These are phyloP conservation scores for Ramaria sp. DNA, from an alignment of 768 basidiomycete genomes.

Conservation along the genomic window DNA sequence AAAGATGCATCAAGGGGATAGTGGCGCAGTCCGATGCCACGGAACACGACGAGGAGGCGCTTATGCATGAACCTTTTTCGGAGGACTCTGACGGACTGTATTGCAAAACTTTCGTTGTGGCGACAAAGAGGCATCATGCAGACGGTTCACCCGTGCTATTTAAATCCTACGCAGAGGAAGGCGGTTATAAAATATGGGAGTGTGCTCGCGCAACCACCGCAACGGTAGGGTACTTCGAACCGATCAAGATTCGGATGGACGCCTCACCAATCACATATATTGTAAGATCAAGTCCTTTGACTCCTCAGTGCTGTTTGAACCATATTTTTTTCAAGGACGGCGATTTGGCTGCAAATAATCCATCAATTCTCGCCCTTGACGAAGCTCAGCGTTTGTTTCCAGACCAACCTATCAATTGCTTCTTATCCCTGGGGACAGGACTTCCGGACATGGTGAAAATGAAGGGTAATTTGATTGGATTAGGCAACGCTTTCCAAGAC, in stretches of 20 bases:
- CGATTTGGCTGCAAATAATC: neutral
- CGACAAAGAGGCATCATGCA: too few relatives aligned
- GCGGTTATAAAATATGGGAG: slow-evolving; percentile 20
- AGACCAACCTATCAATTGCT: neutral
- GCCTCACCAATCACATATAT: neutral
- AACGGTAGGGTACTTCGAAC: slow-evolving; percentile 18
- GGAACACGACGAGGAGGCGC: too few relatives aligned
- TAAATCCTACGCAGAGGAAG: slow-evolving; percentile 12
- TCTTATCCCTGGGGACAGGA: neutral
- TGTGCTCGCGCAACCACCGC: slow-evolving; percentile 22
- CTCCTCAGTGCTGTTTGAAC: neutral
- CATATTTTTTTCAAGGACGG: too few relatives aligned
- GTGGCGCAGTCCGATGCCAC: slow-evolving; percentile 1
- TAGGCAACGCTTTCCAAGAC: neutral
- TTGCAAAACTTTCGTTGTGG: slow-evolving; percentile 12
- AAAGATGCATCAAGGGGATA: slow-evolving; percentile 8
- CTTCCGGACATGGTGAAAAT: neutral
- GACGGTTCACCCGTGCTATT: slow-evolving; percentile 9
- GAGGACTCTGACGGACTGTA: too few relatives aligned
- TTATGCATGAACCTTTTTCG: too few relatives aligned
- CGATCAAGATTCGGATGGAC: neutral
- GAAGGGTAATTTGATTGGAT: neutral
- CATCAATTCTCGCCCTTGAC: neutral
- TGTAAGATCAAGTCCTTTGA: neutral
- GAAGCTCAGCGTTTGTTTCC: neutral